Percentiles rank a stretch among this genome's conserved stretches.
Conservation (phyloP, 306 rosid species). For the Cucurbita maxima region DNA sequence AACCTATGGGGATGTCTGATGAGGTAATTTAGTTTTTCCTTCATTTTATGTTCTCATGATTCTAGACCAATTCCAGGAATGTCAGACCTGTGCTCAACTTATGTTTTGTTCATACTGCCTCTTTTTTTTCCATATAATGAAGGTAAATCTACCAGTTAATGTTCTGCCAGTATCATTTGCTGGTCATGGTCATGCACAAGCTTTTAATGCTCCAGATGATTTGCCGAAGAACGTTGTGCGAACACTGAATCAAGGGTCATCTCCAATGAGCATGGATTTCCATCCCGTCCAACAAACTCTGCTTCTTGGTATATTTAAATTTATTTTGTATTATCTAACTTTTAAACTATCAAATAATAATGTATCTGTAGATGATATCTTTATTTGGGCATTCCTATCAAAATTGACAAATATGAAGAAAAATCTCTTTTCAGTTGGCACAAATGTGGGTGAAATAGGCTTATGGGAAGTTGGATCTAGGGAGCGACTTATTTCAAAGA, state of each 20-base stretch:
- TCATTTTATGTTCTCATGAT: not conserved
- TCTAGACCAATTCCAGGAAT: not conserved
- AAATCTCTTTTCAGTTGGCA: conserved; percentile 57
- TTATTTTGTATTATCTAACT: not conserved
- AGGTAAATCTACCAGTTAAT: conserved; percentile 89
- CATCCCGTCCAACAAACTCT: conserved; percentile 85
- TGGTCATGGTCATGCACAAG: conserved; percentile 62
- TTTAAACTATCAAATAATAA: not conserved
- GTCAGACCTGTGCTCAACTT: not conserved
- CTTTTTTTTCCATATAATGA: conserved; percentile 14
- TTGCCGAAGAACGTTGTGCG: conserved; percentile 64
- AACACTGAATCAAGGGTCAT: conserved; percentile 80
- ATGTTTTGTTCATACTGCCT: not conserved
- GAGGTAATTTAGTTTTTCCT: conserved; percentile 37
- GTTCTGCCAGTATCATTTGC: conserved; percentile 70
- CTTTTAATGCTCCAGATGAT: conserved; percentile 76
- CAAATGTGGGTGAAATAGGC: conserved; percentile 85
- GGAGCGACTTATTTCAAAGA: conserved; percentile 64
- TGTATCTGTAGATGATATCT: conserved; percentile 1
- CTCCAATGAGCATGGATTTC: conserved; percentile 99
- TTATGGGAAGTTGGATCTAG: conserved; percentile 95
- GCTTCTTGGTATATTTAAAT: conserved; percentile 63
- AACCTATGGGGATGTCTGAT: conserved; percentile 72
- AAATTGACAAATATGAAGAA: not conserved
- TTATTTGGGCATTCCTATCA: not conserved